Conservation (phyloP, 331 rosid genomes). For the Ulmus americana region DNA sequence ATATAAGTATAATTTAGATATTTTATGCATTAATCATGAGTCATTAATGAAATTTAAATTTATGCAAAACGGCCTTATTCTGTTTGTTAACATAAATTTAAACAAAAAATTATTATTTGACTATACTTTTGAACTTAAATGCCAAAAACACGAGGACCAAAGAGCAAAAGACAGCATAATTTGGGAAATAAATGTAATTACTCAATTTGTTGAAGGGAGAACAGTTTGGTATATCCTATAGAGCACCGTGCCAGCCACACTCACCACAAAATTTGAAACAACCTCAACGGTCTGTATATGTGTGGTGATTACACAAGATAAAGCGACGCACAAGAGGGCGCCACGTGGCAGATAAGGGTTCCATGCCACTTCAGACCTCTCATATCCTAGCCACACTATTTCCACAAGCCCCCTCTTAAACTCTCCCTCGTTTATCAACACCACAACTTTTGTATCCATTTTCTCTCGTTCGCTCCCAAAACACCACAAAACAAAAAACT, state of each 20-base stretch:
- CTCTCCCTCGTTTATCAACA: slow-evolving; percentile 10
- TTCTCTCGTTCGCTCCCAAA: background rate
- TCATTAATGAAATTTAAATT: too few relatives aligned
- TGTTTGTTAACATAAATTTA: too few relatives aligned
- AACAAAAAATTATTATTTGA: too few relatives aligned
- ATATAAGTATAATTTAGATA: too few relatives aligned
- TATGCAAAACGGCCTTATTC: too few relatives aligned
- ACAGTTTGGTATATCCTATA: too few relatives aligned
- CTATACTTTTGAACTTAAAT: too few relatives aligned
- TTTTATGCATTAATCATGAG: too few relatives aligned
- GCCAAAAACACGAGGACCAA: too few relatives aligned
- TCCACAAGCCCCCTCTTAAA: slow-evolving; percentile 20
- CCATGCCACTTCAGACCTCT: slow-evolving; percentile 20
- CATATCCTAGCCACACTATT: slow-evolving; percentile 25
- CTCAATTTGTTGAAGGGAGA: too few relatives aligned
- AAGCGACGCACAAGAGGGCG: slow-evolving; percentile 11
- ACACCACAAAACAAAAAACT: background rate
- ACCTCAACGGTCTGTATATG: background rate
- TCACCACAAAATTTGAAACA: background rate
- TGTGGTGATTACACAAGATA: slow-evolving; percentile 39
- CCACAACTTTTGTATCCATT: background rate
- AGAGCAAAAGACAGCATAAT: too few relatives aligned
- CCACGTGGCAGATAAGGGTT: slow-evolving; percentile 62
- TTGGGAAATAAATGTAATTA: too few relatives aligned
- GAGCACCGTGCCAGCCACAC: slow-evolving; percentile 32